Base-by-base conservation (phyloP, 192 early-diverging fungal genomes). In the Geranomyces variabilis region DNA sequence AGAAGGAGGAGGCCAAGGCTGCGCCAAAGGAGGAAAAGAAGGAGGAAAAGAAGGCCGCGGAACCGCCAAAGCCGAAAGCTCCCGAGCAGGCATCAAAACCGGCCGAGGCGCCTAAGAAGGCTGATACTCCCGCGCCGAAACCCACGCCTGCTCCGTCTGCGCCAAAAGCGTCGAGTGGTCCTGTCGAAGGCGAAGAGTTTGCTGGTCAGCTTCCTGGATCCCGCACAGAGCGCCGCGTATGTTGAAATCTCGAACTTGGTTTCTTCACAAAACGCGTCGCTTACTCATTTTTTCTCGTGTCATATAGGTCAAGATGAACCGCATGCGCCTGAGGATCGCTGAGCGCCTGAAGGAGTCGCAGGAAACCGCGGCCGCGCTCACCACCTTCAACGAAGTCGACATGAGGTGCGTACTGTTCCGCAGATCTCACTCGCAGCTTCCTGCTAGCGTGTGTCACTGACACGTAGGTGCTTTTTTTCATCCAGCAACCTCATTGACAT, bases 361-460 rank as follows among this genome's bases (percentile, higher is more conserved):
- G 85, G 90, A 95, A 80, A 93, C 88, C 51, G 97, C 97, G 12
- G 97, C 97, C 30, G 91, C 95, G 55, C 86, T 99, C 70, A 99
- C 97, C 22, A 99, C 97, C 41, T 99, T 99, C 83, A 99, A 99
- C 84, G 97, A 99, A 85, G 88, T 99, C 34, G 97, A 99, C 79
- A 99, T 99, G 97, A 91, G 74, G 86, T 87, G 31, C n/a, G 64
- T 69, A n/a, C 4, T 7, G 3, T 41, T 41, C 5, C 36, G 10
- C n/a, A 41, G 36, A 7, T 41, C 34, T 53, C 5, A 29, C 21
- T 6, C 5, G 5, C 22, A 6, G 22, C 53, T 14, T 21, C 21
- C 53, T 30, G 53, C 29, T 17, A 43, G 28, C 61, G 10, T 63
- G 36, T 41, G 10, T 41, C 36, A 3, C 36, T 41, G 36, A 30